phyloP scores from a whole-genome alignment of 106 monocot species.

The Phalaenopsis equestris region DNA sequence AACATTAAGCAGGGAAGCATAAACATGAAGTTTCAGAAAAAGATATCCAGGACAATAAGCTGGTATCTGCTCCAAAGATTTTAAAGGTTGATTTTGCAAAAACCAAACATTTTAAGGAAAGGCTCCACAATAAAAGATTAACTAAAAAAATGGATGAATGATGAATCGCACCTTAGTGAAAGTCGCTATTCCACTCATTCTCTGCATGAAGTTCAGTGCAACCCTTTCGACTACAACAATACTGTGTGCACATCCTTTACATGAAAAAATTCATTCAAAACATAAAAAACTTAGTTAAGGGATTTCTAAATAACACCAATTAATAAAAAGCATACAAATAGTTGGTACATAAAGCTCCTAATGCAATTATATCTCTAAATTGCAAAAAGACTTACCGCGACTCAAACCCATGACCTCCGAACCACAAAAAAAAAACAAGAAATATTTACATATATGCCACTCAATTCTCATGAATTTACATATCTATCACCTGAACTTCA shows the following conservation, averaged over 20 bases:
- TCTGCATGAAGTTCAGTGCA: slow-evolving; percentile 99
- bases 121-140: neutral
- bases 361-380: neutral
- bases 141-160: neutral
- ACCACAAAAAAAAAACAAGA: neutral
- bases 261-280: slow-evolving; percentile 10
- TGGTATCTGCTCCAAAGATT: neutral
- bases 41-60: neutral
- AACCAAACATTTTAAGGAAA: neutral
- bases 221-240: slow-evolving; percentile 95
- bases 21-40: neutral
- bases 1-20: neutral
- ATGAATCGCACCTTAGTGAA: slow-evolving; percentile 69
- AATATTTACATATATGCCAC: neutral
- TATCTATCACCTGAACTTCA: no score
- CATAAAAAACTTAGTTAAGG: slow-evolving; percentile 8
- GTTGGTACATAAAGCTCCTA: neutral
- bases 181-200: slow-evolving; percentile 99
- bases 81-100: neutral
- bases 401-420: neutral
- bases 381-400: neutral
- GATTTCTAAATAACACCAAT: neutral
- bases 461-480: no score
- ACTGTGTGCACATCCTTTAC: slow-evolving; percentile 62
- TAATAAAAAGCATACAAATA: neutral